phyloP scores from a whole-genome alignment of 768 basidiomycete genomes.

The Dioszegia aurantiaca region DNA sequence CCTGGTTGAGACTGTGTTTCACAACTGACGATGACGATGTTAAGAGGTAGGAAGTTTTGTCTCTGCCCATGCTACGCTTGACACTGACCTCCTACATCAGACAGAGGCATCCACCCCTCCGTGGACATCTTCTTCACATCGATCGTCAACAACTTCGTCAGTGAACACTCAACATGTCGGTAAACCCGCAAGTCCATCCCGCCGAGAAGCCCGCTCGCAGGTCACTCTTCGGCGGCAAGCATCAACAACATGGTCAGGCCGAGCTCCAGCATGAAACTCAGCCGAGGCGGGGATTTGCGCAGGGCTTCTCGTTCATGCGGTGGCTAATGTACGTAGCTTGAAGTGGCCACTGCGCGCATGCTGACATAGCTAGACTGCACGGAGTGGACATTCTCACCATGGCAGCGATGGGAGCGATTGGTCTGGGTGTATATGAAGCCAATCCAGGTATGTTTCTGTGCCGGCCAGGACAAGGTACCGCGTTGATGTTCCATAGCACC shows the following conservation, averaged over 20 bases:
- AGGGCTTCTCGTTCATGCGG: slow-evolving; percentile 25
- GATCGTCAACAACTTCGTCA: too few relatives aligned
- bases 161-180: background rate
- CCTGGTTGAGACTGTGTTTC: slow-evolving; percentile 3
- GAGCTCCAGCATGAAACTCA: background rate
- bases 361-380: slow-evolving; percentile 53
- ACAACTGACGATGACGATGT: background rate
- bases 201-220: slow-evolving; percentile 3
- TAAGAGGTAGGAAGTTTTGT: background rate
- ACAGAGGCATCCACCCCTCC: too few relatives aligned
- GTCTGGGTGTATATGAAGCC: slow-evolving; percentile 60
- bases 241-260: background rate
- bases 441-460: slow-evolving; percentile 25
- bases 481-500: slow-evolving; percentile 27
- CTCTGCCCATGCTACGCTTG: too few relatives aligned
- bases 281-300: slow-evolving; percentile 15
- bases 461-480: background rate
- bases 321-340: slow-evolving; percentile 23
- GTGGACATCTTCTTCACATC: too few relatives aligned
- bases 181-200: background rate
- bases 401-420: slow-evolving; percentile 59
- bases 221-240: background rate
- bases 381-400: slow-evolving; percentile 60
- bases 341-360: background rate
- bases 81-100: too few relatives aligned